Evolutionary conservation across 2,329 filamentous ascomycete species (phyloP).

Genomic region (Arthrobotrys musiformis): DNA sequence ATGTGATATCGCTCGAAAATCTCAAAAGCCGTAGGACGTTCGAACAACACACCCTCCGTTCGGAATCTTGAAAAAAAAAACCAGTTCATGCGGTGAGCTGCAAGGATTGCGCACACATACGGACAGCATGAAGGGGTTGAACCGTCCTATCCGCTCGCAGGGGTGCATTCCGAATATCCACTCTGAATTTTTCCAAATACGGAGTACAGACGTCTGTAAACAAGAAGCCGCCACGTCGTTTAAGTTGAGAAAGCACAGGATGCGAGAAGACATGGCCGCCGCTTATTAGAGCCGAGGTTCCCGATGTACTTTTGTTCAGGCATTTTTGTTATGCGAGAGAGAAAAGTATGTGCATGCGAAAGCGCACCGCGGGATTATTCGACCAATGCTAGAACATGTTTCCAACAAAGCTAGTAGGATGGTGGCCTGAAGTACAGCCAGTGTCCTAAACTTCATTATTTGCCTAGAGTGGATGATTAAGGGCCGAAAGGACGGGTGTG

Average conservation of each 20-base stretch:
- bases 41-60: slow-evolving; percentile 15
- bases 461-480: background rate
- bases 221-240: slow-evolving; percentile 20
- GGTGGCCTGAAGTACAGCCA: background rate
- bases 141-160: slow-evolving; percentile 9
- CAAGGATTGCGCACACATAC: slow-evolving; percentile 15
- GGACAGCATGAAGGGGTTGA: background rate
- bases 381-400: background rate
- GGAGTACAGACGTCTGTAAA: background rate
- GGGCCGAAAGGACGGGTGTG: background rate
- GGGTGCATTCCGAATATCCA: background rate
- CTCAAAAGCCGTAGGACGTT: slow-evolving; percentile 4
- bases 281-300: slow-evolving; percentile 14
- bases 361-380: background rate
- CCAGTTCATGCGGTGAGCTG: slow-evolving; percentile 3
- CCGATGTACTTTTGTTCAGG: background rate
- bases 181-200: slow-evolving; percentile 1
- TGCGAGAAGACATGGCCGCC: background rate
- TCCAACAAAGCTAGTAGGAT: background rate
- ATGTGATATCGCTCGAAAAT: background rate
- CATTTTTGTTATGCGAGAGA: background rate
- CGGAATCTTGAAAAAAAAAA: background rate
- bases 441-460: background rate
- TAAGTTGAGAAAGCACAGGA: background rate
- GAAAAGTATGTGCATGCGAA: background rate